These are phyloP conservation scores for Suhomyces bolitotheri DNA, from an alignment of 1,139 yeast genomes.

Conservation along the genomic window DNA sequence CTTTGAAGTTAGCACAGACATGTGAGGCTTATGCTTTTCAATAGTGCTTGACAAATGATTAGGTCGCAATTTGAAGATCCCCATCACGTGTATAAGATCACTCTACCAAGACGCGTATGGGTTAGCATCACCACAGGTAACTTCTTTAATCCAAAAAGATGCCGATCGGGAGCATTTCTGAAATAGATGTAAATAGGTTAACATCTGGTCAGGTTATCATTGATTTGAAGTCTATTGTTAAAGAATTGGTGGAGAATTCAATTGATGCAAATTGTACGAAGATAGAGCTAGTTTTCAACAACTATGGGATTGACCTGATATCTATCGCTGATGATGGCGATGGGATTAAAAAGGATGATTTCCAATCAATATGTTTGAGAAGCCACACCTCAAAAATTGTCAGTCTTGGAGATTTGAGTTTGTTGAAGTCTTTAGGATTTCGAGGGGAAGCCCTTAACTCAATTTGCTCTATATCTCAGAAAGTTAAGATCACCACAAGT, in stretches of 20 bases:
- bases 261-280: slow-evolving; percentile 73
- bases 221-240: slow-evolving; percentile 72
- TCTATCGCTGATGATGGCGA: slow-evolving; percentile 77
- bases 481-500: slow-evolving; percentile 57
- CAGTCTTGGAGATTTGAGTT: slow-evolving; percentile 55
- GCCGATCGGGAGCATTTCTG: slow-evolving; percentile 8
- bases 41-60: too few relatives aligned
- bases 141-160: too few relatives aligned
- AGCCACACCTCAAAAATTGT: slow-evolving; percentile 80
- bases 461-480: slow-evolving; percentile 57
- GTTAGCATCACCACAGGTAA: too few relatives aligned
- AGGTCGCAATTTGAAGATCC: too few relatives aligned
- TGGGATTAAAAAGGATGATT: slow-evolving; percentile 66
- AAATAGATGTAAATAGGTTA: slow-evolving; percentile 61
- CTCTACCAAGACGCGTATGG: too few relatives aligned
- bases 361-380: slow-evolving; percentile 60
- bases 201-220: slow-evolving; percentile 94
- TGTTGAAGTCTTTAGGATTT: slow-evolving; percentile 66
- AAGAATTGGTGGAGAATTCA: slow-evolving; percentile 85
- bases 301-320: slow-evolving; percentile 74
- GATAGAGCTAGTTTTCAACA: slow-evolving; percentile 64
- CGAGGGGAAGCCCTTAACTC: slow-evolving; percentile 87
- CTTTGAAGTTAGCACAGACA: slow-evolving; percentile 30
- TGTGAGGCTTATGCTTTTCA: too few relatives aligned
- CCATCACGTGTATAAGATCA: too few relatives aligned